Evolutionary conservation across 345 rosid species (phyloP).

Genomic region (Citrus cavaleriei): DNA sequence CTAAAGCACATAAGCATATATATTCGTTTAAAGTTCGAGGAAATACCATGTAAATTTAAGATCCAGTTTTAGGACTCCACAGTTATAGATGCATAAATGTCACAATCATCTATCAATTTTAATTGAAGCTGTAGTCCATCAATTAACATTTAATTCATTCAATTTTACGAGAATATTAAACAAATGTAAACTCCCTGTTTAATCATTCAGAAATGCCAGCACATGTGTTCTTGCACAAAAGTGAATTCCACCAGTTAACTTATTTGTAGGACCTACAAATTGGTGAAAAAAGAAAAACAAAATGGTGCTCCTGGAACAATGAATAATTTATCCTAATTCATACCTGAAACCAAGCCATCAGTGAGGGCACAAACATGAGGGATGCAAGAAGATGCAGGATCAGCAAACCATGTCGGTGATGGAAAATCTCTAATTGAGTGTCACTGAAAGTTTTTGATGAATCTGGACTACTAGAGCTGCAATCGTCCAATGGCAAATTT

Average conservation of each 20-base stretch:
- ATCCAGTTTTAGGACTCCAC: neutral
- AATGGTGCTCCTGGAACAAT: neutral
- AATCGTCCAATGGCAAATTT: slow-evolving; percentile 32
- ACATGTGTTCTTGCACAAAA: neutral
- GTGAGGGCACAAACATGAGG: slow-evolving; percentile 88
- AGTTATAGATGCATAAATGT: neutral
- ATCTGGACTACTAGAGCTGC: slow-evolving; percentile 36
- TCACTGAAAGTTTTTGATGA: slow-evolving; percentile 56
- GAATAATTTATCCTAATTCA: neutral
- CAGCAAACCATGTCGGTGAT: slow-evolving; percentile 77
- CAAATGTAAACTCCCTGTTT: no score
- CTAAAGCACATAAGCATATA: neutral
- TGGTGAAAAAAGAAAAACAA: neutral
- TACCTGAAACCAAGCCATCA: slow-evolving; percentile 95
- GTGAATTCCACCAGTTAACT: neutral
- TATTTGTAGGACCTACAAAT: neutral
- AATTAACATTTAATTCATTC: neutral
- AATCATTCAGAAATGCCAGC: neutral
- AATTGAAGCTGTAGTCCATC: neutral
- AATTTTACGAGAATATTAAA: neutral
- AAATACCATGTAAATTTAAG: neutral
- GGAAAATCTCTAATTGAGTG: slow-evolving; percentile 80
- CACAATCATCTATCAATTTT: neutral
- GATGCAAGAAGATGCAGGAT: slow-evolving; percentile 73
- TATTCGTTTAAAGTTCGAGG: neutral